Evolutionary conservation across 345 rosid genomes (phyloP).

Genomic region (Aquilaria sinensis): DNA sequence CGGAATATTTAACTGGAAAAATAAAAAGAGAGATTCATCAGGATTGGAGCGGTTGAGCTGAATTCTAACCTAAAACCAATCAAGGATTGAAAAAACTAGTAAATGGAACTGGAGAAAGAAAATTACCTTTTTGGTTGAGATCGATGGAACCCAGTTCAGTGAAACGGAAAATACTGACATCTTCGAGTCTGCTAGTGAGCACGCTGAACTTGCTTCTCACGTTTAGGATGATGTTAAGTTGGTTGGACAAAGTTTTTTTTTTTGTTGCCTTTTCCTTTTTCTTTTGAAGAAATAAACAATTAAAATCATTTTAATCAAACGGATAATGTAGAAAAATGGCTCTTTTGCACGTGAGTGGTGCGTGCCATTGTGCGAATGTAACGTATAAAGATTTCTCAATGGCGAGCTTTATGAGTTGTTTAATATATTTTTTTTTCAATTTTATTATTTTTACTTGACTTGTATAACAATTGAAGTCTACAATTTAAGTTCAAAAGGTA

Average conservation of each 20-base stretch:
- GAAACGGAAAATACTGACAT: conserved; percentile 61
- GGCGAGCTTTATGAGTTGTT: too few species aligned
- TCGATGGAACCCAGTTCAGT: conserved; percentile 36
- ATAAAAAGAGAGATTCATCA: background rate
- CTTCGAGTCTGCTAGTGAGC: conserved; percentile 7
- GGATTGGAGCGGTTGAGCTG: background rate
- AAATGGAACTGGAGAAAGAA: background rate
- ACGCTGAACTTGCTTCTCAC: background rate
- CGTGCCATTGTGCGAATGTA: background rate
- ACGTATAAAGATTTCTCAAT: too few species aligned
- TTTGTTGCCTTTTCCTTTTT: background rate
- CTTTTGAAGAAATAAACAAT: too few species aligned
- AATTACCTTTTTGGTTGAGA: conserved; percentile 41
- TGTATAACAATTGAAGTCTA: too few species aligned
- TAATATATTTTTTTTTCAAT: too few species aligned
- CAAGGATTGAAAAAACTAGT: background rate
- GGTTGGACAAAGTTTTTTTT: background rate
- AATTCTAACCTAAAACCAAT: background rate
- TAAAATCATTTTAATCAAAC: too few species aligned
- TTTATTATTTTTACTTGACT: too few species aligned
- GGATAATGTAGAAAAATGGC: too few species aligned
- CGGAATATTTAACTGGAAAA: conserved; percentile 25
- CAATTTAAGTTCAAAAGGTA: too few species aligned
- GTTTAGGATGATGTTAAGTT: background rate
- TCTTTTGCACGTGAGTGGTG: background rate